Evolutionary conservation across 202 grass and related monocot genomes (phyloP), one percentile per base, ranked within the genome.

Genomic region (Schoenoplectus triqueter): DNA sequence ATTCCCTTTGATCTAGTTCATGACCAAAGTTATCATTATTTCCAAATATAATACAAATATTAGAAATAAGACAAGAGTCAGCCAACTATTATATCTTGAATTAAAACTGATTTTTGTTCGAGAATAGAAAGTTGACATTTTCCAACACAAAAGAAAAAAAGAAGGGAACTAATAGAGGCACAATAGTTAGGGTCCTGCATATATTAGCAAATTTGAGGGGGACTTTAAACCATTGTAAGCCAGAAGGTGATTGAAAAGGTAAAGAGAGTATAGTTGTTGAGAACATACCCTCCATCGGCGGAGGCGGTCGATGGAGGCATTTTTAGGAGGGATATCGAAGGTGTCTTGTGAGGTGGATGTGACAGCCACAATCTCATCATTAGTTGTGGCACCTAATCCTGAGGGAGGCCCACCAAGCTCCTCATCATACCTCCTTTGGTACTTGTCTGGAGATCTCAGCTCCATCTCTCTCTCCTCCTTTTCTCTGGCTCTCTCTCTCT

Each of bases 291-390:
- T 93, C 95, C 95, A 98, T 47, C 95, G 91, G 7, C 87, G 89
- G 62, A 98, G 39, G 55, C 93, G 84, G 10, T 91, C 89, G 68
- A 89, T 81, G 22, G 93, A 81, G 2, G 88, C 93, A 80, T 98
- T 98, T 90, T 98, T 98, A 11, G 92, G 87, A 1, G 92, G 95
- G 76, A 98, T 98, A 14, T 93, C 92, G 80, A 98, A 98, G 47
- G 92, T 87, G 57, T 98, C 91, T 7, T 90, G 86, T 68, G 88
- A 88, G 48, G 86, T 89, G 63, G 70, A 79, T 47, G 80, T 82
- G 0, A 55, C 73, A 6, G 73, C 50, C 73, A 77, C 50, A 5
- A 57, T 57, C 21, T 77, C 73, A 77, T 66, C 61, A 66, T 3
- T 6, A 0, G 41, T 39, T 14, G 15, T 4, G 64, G 21, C 13